Evolutionary conservation across 1,284 basidiomycete species (phyloP).

Genomic region (Phaffia rhodozyma): DNA sequence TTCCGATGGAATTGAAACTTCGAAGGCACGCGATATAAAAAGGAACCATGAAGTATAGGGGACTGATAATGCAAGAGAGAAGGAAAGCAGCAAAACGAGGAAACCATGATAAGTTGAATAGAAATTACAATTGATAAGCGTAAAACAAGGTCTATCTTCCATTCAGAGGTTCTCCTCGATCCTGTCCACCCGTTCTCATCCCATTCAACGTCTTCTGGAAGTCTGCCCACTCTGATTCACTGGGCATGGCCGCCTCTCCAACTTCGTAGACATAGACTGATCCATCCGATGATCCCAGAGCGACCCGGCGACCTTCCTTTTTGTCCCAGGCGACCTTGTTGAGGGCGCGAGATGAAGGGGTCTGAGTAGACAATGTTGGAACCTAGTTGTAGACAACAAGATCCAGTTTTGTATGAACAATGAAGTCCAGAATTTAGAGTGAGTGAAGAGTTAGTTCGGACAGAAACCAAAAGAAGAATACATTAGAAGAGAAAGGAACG

Average conservation of each 20-base stretch:
- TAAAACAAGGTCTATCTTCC: too few species aligned
- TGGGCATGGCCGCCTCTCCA: conserved; percentile 65
- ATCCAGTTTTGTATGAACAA: neutral
- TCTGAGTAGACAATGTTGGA: conserved; percentile 60
- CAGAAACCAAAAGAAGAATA: neutral
- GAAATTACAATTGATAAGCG: too few species aligned
- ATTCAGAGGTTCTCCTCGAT: too few species aligned
- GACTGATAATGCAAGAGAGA: too few species aligned
- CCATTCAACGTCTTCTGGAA: conserved; percentile 66
- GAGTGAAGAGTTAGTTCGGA: neutral
- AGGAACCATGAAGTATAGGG: too few species aligned
- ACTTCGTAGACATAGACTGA: conserved; percentile 87
- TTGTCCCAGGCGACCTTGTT: conserved; percentile 94
- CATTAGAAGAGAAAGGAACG: conserved; percentile 26
- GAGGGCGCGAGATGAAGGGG: conserved; percentile 62
- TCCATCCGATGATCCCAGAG: conserved; percentile 82
- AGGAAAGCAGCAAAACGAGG: too few species aligned
- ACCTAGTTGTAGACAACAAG: conserved; percentile 42
- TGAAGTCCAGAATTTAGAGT: too few species aligned
- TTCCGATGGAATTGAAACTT: too few species aligned
- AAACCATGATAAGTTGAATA: too few species aligned
- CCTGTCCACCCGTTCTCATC: neutral
- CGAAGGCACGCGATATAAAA: too few species aligned
- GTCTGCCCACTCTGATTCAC: conserved; percentile 80
- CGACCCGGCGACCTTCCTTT: conserved; percentile 69